Evolutionary conservation across 768 basidiomycete species (phyloP), one percentile per base, ranked within the genome.

Genomic region (Boletus reticulatus): DNA sequence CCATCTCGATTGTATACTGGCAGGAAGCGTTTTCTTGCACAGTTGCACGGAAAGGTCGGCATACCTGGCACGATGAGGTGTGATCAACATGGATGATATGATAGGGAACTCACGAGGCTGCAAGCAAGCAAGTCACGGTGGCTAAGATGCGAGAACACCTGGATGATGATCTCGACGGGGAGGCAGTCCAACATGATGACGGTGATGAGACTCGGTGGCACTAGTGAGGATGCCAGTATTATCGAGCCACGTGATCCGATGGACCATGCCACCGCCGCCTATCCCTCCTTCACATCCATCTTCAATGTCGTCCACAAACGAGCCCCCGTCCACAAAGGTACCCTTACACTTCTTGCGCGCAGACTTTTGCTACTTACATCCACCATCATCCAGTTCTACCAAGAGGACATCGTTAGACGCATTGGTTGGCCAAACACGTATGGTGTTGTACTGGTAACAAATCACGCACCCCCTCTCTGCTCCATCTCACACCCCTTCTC

Each of bases 361-460:
- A 17, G n/a, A 12, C 14, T 0, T 17, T 29, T 38, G 10, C 1
- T 27, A 8, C 46, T 50, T 36, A 54, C 50, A 17, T 22, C 20
- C 8, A 11, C 36, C 11, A 8, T 29, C 38, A 4, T 22, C 32
- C 48, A 88, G 86, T 81, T 87, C 53, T 89, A 85, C 66, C 80
- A 81, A 48, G 82, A 85, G 65, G 87, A 89, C 72, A 78, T 87
- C 46, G 86, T 89, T 6, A 77, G 78, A 59, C 76, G 74, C 57
- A 70, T 75, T 22, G 67, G 62, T 10, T 61, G 75, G 32, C 75
- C 81, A 1, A 66, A 70, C 48, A 67, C 75, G 27, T 74, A 78
- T 62, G 89, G 83, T 29, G 76, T 89, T 58, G 85, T 93, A 47
- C 69, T 92, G 72, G 91, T 90, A 67, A 56, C 76, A 62, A 47